These are phyloP conservation scores for Gossypium sturtianum DNA, from an alignment of 345 rosid genomes.

Conservation along the genomic window DNA sequence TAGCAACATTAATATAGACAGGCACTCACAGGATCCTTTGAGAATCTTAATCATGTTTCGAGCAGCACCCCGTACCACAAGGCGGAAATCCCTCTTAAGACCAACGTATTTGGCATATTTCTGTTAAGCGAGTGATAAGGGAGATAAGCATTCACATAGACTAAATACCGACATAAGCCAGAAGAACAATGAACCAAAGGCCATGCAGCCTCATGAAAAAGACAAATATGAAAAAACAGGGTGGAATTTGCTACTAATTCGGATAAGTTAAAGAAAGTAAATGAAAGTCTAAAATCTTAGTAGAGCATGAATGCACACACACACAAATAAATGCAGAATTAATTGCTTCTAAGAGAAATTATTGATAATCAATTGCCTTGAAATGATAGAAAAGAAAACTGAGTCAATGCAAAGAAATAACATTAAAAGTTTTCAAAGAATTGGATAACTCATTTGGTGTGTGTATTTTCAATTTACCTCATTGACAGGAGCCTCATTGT, in stretches of 20 bases:
- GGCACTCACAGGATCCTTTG: slow-evolving; percentile 63
- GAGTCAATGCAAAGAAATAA: neutral
- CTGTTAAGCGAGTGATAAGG: slow-evolving; percentile 30
- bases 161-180: neutral
- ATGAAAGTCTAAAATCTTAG: neutral
- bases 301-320: neutral
- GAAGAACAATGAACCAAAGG: slow-evolving; percentile 11
- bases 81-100: slow-evolving; percentile 87
- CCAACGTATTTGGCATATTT: slow-evolving; percentile 90
- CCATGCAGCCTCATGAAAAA: neutral
- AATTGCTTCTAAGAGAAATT: neutral
- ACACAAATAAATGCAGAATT: neutral
- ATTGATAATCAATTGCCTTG: slow-evolving; percentile 2
- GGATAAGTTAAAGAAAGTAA: neutral
- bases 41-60: slow-evolving; percentile 85
- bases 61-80: slow-evolving; percentile 95
- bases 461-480: slow-evolving; percentile 34
- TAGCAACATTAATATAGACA: slow-evolving; percentile 11
- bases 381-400: neutral
- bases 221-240: neutral
- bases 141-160: slow-evolving; percentile 21
- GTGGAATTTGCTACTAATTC: slow-evolving; percentile 2
- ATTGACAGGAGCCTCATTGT: slow-evolving; percentile 95
- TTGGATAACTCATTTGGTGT: neutral
- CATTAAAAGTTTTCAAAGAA: neutral